Evolutionary conservation across 371 early-diverging fungal genomes (phyloP), one percentile per base, ranked within the genome.

Genomic region (Enteropsectra breve): DNA sequence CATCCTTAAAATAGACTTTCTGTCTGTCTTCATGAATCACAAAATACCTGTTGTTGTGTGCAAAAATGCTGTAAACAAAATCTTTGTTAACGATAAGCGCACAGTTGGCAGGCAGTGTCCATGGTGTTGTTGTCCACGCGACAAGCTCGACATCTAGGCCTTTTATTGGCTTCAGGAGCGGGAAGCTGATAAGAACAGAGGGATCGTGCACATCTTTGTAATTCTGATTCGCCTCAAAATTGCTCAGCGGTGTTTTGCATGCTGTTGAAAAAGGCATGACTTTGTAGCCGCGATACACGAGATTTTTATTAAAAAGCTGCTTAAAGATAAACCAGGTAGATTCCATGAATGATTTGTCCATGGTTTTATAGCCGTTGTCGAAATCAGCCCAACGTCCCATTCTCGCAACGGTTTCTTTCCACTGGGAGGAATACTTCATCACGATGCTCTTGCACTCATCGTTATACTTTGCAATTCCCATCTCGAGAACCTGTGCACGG

Each of bases 311-410:
- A 67, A 84, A 93, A 32, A 99, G 85, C 80, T 89, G 86, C 84
- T 92, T 90, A 80, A 99, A 97, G 21, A 92, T 90, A 92, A 94
- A 94, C 99, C 99, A 97, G 33, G 90, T 91, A 46, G 87, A 87
- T 81, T 95, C 93, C 97, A 97, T 97, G 77, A 92, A 97, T 46
- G 84, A 74, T 28, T 84, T 81, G 78, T 97, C 87, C 78, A 97
- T 80, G 0, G 95, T 94, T 83, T 93, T 94, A 86, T 97, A 99
- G 79, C 93, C 97, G 74, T 94, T 94, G 80, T 92, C 87, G 77
- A 97, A 99, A 78, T 96, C 95, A 75, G 96, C 93, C 99, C 97
- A 99, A 72, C 99, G 88, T 54, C 96, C 99, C 81, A 94, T 88
- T 70, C 97, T 87, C 65, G 87, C 88, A 49, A 99, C 93, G 11